phyloP scores from a whole-genome alignment of 148 eudicot genomes.

The Rhododendron simsii region DNA sequence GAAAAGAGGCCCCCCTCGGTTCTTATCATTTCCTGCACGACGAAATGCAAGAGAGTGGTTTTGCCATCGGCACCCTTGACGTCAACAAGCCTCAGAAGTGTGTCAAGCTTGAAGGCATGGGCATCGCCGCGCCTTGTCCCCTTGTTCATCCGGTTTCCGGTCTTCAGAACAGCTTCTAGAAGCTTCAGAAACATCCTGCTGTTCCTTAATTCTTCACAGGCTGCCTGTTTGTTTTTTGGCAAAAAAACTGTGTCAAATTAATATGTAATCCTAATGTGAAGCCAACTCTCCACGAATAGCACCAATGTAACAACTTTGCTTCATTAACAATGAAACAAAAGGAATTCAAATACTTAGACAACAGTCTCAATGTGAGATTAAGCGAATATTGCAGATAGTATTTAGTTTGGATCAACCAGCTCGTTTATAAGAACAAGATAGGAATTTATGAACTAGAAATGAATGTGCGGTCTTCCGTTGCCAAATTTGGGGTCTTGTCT shows the following conservation, averaged over 20 bases:
- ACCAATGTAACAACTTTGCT: not conserved
- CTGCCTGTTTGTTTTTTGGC: slow-evolving; percentile 45
- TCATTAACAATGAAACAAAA: not conserved
- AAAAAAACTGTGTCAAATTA: not conserved
- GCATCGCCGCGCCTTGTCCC: slow-evolving; percentile 97
- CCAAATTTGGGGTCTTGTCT: not conserved
- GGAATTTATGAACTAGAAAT: not conserved
- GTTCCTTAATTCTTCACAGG: slow-evolving; percentile 88
- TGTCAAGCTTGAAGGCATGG: slow-evolving; percentile 95
- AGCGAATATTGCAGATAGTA: not conserved
- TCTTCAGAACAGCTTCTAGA: slow-evolving; percentile 89
- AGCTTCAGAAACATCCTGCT: slow-evolving; percentile 93
- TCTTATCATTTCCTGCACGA: slow-evolving; percentile 86
- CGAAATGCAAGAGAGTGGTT: slow-evolving; percentile 91
- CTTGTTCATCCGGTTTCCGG: slow-evolving; percentile 94
- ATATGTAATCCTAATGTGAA: not conserved
- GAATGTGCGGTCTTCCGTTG: not conserved
- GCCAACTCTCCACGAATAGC: not conserved
- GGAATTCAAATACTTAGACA: not conserved
- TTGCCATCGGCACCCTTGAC: slow-evolving; percentile 94
- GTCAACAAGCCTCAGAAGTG: slow-evolving; percentile 87
- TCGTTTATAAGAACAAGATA: not conserved
- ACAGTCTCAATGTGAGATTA: not conserved
- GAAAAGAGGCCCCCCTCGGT: slow-evolving; percentile 76
- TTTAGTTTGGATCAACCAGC: not conserved